Base-by-base conservation (phyloP, 257 asterid genomes). In the Handroanthus guayacan region DNA sequence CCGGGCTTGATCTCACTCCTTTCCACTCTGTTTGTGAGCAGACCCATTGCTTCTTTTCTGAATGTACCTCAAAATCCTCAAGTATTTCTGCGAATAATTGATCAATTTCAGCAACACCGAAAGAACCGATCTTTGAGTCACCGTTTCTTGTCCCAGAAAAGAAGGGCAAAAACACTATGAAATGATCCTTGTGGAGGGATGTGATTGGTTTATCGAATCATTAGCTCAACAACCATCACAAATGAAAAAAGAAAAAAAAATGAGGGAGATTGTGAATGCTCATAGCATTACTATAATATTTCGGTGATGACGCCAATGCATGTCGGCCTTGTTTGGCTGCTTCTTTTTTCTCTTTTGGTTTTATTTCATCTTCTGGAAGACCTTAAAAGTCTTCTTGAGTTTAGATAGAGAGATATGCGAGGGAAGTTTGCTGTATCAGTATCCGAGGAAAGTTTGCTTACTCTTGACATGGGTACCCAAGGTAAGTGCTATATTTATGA, bases 21-120 rank as follows among this genome's bases (percentile, higher is more conserved):
- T 65, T 88, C 91, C 78, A 88, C 97, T 83, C 86, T 86, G 86
- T 92, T 92, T 50, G 93, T 65, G 39, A 92, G 83, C 79, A 89
- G 82, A 70, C 97, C 96, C 97, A 91, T 91, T 36, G 65, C 78
- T 60, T 4, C 54, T 16, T 72, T 67, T 54, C 54, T n/a, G 3
- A 37, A 43, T 50, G 63, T 67, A 62, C 60, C 43, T 62, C 6
- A 31, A 39, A 78, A 69, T 13, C 8, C 5, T 2, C n/a, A 47
- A 48, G n/a, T 4, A 6, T 34, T 74, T 62, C 62, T n/a, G 51
- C 62, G 34, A 72, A 43, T 52, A 70, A 65, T 51, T 37, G 72
- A 63, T 16, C 39, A 52, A 43, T 69, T 44, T 41, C 58, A 71
- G 39, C 18, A 64, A 55, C 47, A 60, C 2, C 6, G 44, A 76